Base-by-base conservation (phyloP, 345 rosid species). In the Combretum micranthum region DNA sequence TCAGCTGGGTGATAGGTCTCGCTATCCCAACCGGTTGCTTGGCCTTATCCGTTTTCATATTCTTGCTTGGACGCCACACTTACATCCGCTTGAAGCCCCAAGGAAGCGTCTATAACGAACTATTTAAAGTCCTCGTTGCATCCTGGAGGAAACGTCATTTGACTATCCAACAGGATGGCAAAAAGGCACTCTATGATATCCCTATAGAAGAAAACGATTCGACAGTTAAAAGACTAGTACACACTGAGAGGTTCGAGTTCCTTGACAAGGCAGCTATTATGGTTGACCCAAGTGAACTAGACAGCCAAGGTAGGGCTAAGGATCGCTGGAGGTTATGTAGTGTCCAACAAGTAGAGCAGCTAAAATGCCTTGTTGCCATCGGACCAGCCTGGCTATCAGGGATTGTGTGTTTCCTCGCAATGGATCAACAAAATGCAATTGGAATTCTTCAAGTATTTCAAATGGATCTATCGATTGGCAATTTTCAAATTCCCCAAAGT, bases 1-100 rank as follows among this genome's bases (percentile, higher is more conserved):
- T 85, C 54, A 88, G 90, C 47, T 88, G 90, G 96, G 60, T 70
- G 53, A 52, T 83, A 13, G 90, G 94, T 48, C 78, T 74, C 44
- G 61, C 64, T 4, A 78, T 88, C 39, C 88, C 96, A n/a, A 73
- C 94, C 11, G 72, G 25, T 65, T 85, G 86, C 69, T 55, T 85
- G 6, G 67, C 61, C 44, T 0, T 75, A 47, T 88, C 91, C 50
- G 46, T 80, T 26, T 25, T 76, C 39, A 26, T 68, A 13, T 88
- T 88, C 77, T 26, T 86, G 67, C 52, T 80, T 9, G 94, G 88
- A n/a, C 66, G 61, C 12, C 72, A 64, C 64, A 65, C 80, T 54
- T 83, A 82, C 46, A 72, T 83, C 1, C 53, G 59, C 60, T 59
- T 57, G 47, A 72, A 80, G 63, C 82, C 85, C 20, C 72, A 74